Percentiles rank a stretch among this genome's conserved stretches.
Conservation (phyloP, 805 yeast genomes). For the Candida railenensis region DNA sequence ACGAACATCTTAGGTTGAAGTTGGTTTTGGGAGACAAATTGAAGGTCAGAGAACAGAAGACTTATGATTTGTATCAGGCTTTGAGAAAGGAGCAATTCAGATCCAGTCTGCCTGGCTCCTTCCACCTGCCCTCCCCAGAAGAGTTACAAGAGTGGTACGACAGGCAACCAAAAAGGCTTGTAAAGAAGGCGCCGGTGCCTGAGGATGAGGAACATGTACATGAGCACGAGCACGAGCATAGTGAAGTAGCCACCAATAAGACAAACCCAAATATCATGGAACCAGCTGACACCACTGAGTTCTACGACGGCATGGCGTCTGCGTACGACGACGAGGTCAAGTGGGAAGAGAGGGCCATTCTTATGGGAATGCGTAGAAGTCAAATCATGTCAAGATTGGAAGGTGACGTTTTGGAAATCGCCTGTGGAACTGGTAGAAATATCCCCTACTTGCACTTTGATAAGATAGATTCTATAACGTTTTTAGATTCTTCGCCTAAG, state of each 20-base stretch:
- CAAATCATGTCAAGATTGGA: slow-evolving; percentile 74
- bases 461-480: slow-evolving; percentile 69
- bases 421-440: slow-evolving; percentile 96
- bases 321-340: slow-evolving; percentile 81
- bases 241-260: slow-evolving; percentile 26
- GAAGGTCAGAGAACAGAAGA: slow-evolving; percentile 63
- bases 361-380: slow-evolving; percentile 64
- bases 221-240: slow-evolving; percentile 14
- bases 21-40: slow-evolving; percentile 55
- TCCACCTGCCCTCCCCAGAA: slow-evolving; percentile 32
- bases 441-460: slow-evolving; percentile 67
- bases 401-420: slow-evolving; percentile 92
- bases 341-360: slow-evolving; percentile 63
- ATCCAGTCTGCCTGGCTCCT: neutral
- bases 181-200: slow-evolving; percentile 24
- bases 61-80: slow-evolving; percentile 57
- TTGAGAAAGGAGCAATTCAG: slow-evolving; percentile 45
- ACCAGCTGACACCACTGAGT: slow-evolving; percentile 76
- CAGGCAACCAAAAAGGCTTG: slow-evolving; percentile 26
- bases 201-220: slow-evolving; percentile 6
- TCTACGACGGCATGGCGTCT: slow-evolving; percentile 74
- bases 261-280: slow-evolving; percentile 52
- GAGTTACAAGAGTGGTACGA: slow-evolving; percentile 43
- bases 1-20: slow-evolving; percentile 61
- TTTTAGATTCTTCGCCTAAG: slow-evolving; percentile 76